A percentile compares a stretch with the other conserved stretches of the same genome.
Conservation (phyloP, 768 basidiomycete genomes). For the Lactarius akahatsu region DNA sequence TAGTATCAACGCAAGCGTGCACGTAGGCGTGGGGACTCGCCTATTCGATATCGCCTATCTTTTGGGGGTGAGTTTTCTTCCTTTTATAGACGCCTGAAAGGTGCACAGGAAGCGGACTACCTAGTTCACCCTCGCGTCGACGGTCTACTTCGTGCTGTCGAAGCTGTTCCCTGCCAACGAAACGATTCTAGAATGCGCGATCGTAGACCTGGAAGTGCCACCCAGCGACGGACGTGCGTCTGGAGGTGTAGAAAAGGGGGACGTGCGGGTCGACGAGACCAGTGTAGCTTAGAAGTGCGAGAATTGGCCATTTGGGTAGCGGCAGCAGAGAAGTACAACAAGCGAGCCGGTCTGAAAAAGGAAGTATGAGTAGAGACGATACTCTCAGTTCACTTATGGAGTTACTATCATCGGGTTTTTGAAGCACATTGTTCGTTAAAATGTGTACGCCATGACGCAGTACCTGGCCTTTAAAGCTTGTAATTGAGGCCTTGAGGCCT, state of each 20-base stretch:
- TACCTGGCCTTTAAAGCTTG: too few species aligned
- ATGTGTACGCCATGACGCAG: too few species aligned
- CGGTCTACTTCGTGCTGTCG: constrained; percentile 22
- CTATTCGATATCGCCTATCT: constrained; percentile 76
- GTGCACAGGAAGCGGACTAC: neutral
- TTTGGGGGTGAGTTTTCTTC: constrained; percentile 51
- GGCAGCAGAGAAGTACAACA: neutral
- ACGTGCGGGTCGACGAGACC: neutral
- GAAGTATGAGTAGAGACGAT: neutral
- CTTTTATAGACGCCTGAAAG: neutral
- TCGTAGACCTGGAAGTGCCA: constrained; percentile 12
- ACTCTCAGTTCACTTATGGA: neutral
- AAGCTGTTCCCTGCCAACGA: constrained; percentile 23
- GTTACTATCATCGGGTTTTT: neutral
- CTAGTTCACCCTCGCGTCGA: constrained; percentile 26
- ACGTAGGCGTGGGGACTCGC: constrained; percentile 54
- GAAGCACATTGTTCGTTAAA: too few species aligned
- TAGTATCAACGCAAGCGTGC: constrained; percentile 64
- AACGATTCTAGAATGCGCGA: constrained; percentile 24
- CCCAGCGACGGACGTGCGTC: neutral
- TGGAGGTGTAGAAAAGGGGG: neutral
- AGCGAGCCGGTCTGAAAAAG: too few species aligned
- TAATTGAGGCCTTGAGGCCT: too few species aligned
- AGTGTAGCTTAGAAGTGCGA: neutral
- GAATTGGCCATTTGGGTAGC: neutral